Base-by-base conservation (phyloP, 768 basidiomycete genomes). In the Wakefieldia striispora region DNA sequence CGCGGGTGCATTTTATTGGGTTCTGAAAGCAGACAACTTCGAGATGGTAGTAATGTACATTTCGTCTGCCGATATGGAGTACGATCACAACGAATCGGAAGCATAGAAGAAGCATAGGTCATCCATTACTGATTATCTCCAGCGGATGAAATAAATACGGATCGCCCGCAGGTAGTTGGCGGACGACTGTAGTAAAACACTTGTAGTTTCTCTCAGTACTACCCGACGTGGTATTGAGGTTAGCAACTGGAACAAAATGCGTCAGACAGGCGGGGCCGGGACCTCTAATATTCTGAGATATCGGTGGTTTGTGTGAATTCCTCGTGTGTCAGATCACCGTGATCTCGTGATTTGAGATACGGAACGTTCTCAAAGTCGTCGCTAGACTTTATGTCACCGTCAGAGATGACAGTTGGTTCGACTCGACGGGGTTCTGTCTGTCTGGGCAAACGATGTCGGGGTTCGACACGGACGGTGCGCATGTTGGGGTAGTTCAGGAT, bases 401-500 rank as follows among this genome's bases (percentile, higher is more conserved):
- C 62, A 33, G 62, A 69, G 27, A 67, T 33, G 51, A 69, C 59
- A n/a, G 67, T 69, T 33, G 66, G 66, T 31, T 69, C 66, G 26
- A 67, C 21, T 38, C 61, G 58, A 51, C 66, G 66, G 41, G 66
- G 63, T 36, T 69, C 66, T 35, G 55, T 38, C 44, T 65, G 65
- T 41, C 59, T 58, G 38, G 46, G 26, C 41, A 48, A 44, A 35
- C 56, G 53, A 33, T 53, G 55, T 38, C 68, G 63, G 27, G 68
- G 66, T 20, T 68, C 68, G 34, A 68, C 66, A 35, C 66, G 66
- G 45, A 68, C 68, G 8, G 62, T 68, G 39, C 68, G 66, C 66
- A 68, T 68, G 51, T 68, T 68, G 47, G 87, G 87, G 56, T 88
- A 87, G 66, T 79, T 78, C 59, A 90, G 65, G 51, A 76, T 76